phyloP scores from a whole-genome alignment of 176 grass and related monocot genomes.

The Aegilops bicornis region DNA sequence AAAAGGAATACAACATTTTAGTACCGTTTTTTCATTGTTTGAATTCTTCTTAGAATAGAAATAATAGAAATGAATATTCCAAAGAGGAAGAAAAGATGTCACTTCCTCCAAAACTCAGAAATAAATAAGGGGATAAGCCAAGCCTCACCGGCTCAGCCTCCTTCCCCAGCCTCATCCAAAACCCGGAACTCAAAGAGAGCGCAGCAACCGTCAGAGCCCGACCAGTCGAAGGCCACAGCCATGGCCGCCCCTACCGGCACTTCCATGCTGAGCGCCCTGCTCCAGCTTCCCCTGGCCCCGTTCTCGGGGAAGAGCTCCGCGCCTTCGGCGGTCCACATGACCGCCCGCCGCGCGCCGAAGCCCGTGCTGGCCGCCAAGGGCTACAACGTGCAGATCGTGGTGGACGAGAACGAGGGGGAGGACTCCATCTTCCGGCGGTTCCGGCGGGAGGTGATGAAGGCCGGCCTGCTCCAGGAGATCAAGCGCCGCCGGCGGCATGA shows the following conservation, averaged over 20 bases:
- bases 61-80: not conserved
- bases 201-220: not conserved
- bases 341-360: slow-evolving; percentile 22
- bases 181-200: not conserved
- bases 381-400: slow-evolving; percentile 87
- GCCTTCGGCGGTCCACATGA: slow-evolving; percentile 42
- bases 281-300: slow-evolving; percentile 25
- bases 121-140: slow-evolving; percentile 46
- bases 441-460: slow-evolving; percentile 77
- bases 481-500: slow-evolving; percentile 80
- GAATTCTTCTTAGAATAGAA: not conserved
- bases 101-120: not conserved
- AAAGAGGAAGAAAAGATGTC: too few species aligned
- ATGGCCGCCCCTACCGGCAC: slow-evolving; percentile 29
- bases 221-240: slow-evolving; percentile 15
- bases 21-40: too few species aligned
- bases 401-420: slow-evolving; percentile 79
- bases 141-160: not conserved
- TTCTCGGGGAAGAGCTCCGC: slow-evolving; percentile 42
- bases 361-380: slow-evolving; percentile 40
- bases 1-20: not conserved
- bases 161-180: slow-evolving; percentile 42
- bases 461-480: slow-evolving; percentile 78
- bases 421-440: slow-evolving; percentile 74
- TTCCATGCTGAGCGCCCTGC: slow-evolving; percentile 38